Evolutionary conservation across 495 filamentous ascomycete species (phyloP), one percentile per base, ranked within the genome.

Genomic region (Aspergillus homomorphus): DNA sequence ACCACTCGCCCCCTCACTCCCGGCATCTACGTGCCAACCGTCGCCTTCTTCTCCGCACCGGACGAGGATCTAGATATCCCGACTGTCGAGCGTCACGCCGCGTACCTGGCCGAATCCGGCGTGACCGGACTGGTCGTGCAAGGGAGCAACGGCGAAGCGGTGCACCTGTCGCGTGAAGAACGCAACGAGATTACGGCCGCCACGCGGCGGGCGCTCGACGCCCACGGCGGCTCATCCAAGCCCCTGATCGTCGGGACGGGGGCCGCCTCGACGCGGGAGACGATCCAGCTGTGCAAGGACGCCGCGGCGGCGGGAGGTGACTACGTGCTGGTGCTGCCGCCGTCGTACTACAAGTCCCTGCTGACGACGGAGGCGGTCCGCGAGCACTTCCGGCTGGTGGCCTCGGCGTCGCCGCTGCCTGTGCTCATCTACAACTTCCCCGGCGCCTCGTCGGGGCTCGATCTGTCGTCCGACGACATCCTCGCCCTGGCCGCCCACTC

Each of bases 391-490:
- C 80, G 75, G 41, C 80, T 83, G 43, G 89, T 96, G 22, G 92
- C 92, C 23, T 83, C 87, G 65, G 83, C 84, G 8, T 94, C 90
- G 1, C 92, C 91, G 5, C 82, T 97, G 48, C 92, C 92, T 0
- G 81, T 97, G 56, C 78, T 96, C 59, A 92, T 97, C 68, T 97
- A 97, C 79, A 97, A 96, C 76, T 97, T 87, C 74, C 92, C 92
- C 26, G 90, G 84, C 18, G 92, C 89, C 3, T 89, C 88, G 30
- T 78, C 83, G 14, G 92, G 92, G 14, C 75, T 94, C 54, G 92
- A 96, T 66, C 85, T 96, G 48, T 86, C 81, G 53, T 94, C 90
- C 0, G 90, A 96, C 65, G 78, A 85, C 59, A 89, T 96, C 69
- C 78, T 88, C 51, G 72, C 84, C 53, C 82, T 96, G 19, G 72